Evolutionary conservation across 2,329 filamentous ascomycete species (phyloP).

Genomic region (Thelonectria rubi): DNA sequence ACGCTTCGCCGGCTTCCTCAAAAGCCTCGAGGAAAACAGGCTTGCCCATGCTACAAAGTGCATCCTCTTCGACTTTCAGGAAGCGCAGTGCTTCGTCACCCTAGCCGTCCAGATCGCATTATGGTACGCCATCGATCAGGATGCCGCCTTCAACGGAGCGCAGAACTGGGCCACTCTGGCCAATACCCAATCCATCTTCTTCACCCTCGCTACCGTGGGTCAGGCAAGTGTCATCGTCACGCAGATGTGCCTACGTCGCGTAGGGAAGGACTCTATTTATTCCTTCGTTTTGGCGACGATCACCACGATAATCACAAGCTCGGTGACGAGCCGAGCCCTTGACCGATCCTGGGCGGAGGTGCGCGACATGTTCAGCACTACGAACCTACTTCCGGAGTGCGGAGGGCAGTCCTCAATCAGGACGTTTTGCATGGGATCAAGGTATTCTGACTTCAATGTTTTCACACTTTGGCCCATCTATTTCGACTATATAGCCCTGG

Average conservation of each 20-base stretch:
- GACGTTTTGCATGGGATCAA: background rate
- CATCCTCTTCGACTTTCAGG: conserved; percentile 2
- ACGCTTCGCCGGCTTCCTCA: background rate
- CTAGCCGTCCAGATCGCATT: background rate
- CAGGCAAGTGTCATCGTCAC: background rate
- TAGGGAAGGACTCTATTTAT: background rate
- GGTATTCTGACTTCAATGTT: background rate
- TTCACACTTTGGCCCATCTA: background rate
- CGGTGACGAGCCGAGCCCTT: background rate
- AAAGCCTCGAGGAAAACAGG: background rate
- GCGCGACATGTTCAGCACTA: background rate
- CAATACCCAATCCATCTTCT: background rate
- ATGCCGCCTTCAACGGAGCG: background rate
- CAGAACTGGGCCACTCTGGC: background rate
- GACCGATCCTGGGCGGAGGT: background rate
- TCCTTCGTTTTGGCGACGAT: background rate
- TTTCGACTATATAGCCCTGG: background rate
- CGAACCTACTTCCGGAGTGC: background rate
- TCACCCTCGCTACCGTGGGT: background rate
- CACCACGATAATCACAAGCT: background rate
- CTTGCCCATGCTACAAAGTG: background rate
- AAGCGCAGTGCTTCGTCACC: conserved; percentile 2
- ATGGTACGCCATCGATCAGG: background rate
- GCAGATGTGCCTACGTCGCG: background rate
- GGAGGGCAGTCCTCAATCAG: background rate